Percentiles rank a stretch among this genome's conserved stretches.
These are phyloP conservation scores for Huntiella savannae DNA, from an alignment of 2,329 filamentous ascomycete species.

Conservation along the genomic window DNA sequence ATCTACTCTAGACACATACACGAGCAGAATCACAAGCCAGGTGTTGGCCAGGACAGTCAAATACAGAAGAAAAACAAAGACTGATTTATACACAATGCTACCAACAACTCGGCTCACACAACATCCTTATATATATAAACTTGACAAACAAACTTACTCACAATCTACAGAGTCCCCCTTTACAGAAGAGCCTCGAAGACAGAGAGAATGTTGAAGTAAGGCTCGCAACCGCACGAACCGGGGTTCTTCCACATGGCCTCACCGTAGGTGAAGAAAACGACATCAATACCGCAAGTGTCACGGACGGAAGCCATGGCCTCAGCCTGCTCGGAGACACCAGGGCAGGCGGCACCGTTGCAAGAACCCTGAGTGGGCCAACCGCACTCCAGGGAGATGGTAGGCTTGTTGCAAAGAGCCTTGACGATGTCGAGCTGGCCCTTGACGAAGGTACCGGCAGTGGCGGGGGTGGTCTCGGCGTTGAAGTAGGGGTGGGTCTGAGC, in stretches of 20 bases:
- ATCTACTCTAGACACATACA: too few species aligned
- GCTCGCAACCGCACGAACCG: conserved; percentile 55
- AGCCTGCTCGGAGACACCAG: conserved; percentile 47
- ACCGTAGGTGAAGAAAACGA: conserved; percentile 64
- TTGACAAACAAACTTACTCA: not conserved
- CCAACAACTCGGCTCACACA: too few species aligned
- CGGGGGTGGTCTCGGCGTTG: conserved; percentile 48
- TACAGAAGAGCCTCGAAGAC: conserved; percentile 10
- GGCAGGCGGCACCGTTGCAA: conserved; percentile 53
- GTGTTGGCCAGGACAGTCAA: not conserved
- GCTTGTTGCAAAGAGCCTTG: conserved; percentile 51
- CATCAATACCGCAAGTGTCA: conserved; percentile 42
- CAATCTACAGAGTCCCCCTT: not conserved
- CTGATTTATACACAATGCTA: too few species aligned
- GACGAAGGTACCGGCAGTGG: conserved; percentile 58
- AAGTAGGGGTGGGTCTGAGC: conserved; percentile 92
- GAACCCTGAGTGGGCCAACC: conserved; percentile 64
- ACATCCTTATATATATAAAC: not conserved
- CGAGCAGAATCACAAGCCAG: too few species aligned
- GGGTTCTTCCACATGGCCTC: conserved; percentile 68
- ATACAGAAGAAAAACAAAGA: not conserved
- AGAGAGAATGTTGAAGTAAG: conserved; percentile 47
- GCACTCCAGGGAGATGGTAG: conserved; percentile 69
- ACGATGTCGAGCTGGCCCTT: conserved; percentile 53
- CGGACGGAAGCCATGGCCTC: conserved; percentile 55